Evolutionary conservation across 2,329 filamentous ascomycete genomes (phyloP).

Genomic region (Penicillium sp.): DNA sequence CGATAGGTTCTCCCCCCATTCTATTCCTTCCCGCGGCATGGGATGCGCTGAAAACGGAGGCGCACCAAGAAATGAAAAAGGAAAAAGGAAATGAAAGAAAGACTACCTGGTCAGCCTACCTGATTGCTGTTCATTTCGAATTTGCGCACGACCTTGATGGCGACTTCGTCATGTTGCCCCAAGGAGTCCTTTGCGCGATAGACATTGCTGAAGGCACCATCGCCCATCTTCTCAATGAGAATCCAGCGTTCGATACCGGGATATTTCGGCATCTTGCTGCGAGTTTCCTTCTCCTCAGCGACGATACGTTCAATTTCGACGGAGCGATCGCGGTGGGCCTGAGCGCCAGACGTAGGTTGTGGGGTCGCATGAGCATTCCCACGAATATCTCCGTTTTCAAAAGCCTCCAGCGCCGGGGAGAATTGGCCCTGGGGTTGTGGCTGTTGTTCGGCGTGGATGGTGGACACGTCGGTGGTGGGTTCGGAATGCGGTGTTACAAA

Average conservation of each 20-base stretch:
- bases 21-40: neutral
- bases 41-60: slow-evolving; percentile 19
- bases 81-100: slow-evolving; percentile 29
- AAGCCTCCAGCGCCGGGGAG: slow-evolving; percentile 62
- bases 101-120: slow-evolving; percentile 65
- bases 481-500: slow-evolving; percentile 64
- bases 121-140: slow-evolving; percentile 99
- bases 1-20: slow-evolving; percentile 38
- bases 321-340: slow-evolving; percentile 57
- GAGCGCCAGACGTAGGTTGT: slow-evolving; percentile 63
- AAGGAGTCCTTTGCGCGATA: slow-evolving; percentile 82
- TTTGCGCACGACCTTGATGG: slow-evolving; percentile 98
- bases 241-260: slow-evolving; percentile 85
- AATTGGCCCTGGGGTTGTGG: slow-evolving; percentile 54
- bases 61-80: slow-evolving; percentile 32
- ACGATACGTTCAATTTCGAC: slow-evolving; percentile 82
- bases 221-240: slow-evolving; percentile 95
- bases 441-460: slow-evolving; percentile 67
- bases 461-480: slow-evolving; percentile 66
- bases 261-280: slow-evolving; percentile 82
- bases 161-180: slow-evolving; percentile 76
- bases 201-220: slow-evolving; percentile 98
- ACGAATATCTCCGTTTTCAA: slow-evolving; percentile 57
- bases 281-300: slow-evolving; percentile 86
- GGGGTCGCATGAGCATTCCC: slow-evolving; percentile 69